These are phyloP conservation scores for Kodamaea kakaduensis DNA, from an alignment of 805 yeast species.

Conservation along the genomic window DNA sequence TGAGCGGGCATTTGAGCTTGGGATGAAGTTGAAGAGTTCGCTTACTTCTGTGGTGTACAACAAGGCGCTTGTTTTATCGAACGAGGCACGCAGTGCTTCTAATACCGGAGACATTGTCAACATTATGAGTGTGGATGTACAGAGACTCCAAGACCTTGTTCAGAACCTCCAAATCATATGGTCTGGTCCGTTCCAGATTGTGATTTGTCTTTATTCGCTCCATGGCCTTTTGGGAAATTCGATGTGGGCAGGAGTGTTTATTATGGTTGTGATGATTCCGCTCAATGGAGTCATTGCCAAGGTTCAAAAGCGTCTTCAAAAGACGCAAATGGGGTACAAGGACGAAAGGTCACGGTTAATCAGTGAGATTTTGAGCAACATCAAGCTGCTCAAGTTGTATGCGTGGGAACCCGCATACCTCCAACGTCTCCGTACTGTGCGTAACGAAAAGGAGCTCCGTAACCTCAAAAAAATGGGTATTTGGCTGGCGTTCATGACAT, in stretches of 20 bases:
- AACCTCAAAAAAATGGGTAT: constrained; percentile 73
- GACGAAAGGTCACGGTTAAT: constrained; percentile 90
- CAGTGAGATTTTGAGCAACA: constrained; percentile 83
- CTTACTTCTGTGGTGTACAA: constrained; percentile 64
- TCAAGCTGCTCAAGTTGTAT: constrained; percentile 87
- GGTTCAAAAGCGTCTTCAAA: constrained; percentile 68
- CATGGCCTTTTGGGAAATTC: constrained; percentile 73
- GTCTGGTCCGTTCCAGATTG: constrained; percentile 91
- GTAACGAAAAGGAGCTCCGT: constrained; percentile 81
- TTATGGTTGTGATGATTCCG: constrained; percentile 77
- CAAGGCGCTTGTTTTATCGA: constrained; percentile 64
- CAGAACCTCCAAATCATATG: constrained; percentile 77
- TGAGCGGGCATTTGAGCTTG: constrained; percentile 67
- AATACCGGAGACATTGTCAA: constrained; percentile 93
- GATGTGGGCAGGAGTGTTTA: constrained; percentile 94
- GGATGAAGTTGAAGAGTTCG: constrained; percentile 71
- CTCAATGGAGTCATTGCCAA: constrained; percentile 67
- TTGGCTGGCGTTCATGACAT: constrained; percentile 63
- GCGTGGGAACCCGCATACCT: constrained; percentile 94
- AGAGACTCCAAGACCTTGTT: constrained; percentile 77
- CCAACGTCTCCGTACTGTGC: constrained; percentile 67
- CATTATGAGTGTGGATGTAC: constrained; percentile 90
- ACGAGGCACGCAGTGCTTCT: constrained; percentile 64
- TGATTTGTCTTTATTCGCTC: constrained; percentile 68
- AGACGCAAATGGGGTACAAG: constrained; percentile 81